phyloP scores from a whole-genome alignment of 306 rosid species.

The Castanea mollissima region DNA sequence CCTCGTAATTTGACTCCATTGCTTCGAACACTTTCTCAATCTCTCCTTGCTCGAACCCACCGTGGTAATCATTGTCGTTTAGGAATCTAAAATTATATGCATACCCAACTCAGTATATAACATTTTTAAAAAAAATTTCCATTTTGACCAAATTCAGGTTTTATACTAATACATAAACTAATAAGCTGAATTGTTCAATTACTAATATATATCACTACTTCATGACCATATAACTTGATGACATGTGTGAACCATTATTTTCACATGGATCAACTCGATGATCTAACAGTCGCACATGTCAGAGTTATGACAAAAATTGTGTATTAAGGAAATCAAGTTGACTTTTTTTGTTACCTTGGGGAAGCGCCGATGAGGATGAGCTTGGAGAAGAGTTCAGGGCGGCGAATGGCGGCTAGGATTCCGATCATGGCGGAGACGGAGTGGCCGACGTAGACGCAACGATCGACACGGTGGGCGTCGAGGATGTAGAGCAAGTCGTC shows the following conservation, averaged over 20 bases:
- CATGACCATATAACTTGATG: too few relatives aligned
- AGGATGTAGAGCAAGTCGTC: slow-evolving; percentile 83
- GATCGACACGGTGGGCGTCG: slow-evolving; percentile 53
- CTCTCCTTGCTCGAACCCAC: slow-evolving; percentile 72
- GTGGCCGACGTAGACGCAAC: slow-evolving; percentile 89
- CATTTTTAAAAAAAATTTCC: too few relatives aligned
- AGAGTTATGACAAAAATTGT: too few relatives aligned
- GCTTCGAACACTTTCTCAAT: slow-evolving; percentile 63
- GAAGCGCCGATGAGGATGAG: slow-evolving; percentile 93
- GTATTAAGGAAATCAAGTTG: background rate
- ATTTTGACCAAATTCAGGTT: too few relatives aligned
- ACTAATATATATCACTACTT: too few relatives aligned
- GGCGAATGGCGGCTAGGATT: slow-evolving; percentile 80
- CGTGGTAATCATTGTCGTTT: slow-evolving; percentile 83
- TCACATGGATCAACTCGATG: too few relatives aligned
- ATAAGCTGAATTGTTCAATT: too few relatives aligned
- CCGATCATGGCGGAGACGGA: slow-evolving; percentile 98
- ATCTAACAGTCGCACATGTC: too few relatives aligned
- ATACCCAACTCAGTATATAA: too few relatives aligned
- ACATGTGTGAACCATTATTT: too few relatives aligned
- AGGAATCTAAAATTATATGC: slow-evolving; percentile 39
- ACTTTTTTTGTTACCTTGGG: slow-evolving; percentile 46
- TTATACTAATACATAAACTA: too few relatives aligned
- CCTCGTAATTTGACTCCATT: slow-evolving; percentile 77
- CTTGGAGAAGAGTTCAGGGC: slow-evolving; percentile 82